Percentiles rank a stretch among this genome's conserved stretches.
phyloP scores from a whole-genome alignment of 768 basidiomycete species.

The Hortiboletus flavorubellus region DNA sequence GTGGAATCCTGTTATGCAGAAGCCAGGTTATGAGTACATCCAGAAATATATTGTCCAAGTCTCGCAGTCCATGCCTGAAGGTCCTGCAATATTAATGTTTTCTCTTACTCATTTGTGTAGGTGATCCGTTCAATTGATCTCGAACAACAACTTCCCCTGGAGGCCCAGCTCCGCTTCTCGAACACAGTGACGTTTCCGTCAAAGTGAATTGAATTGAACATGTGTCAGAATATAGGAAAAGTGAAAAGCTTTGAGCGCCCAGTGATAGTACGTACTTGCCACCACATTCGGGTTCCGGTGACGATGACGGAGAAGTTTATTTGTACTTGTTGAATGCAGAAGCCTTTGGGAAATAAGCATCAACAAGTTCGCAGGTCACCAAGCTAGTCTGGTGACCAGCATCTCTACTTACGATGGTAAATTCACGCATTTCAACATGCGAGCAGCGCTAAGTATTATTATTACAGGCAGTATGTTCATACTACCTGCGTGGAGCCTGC shows the following conservation, averaged over 20 bases:
- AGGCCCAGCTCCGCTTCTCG: not conserved
- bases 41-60: not conserved
- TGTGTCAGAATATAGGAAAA: not conserved
- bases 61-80: not conserved
- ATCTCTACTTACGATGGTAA: slow-evolving; percentile 17
- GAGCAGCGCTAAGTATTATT: not conserved
- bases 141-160: not conserved
- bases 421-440: not conserved
- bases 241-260: not conserved
- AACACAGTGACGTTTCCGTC: not conserved
- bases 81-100: not conserved
- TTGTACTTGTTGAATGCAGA: slow-evolving; percentile 18
- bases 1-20: not conserved
- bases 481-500: slow-evolving; percentile 60
- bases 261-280: too few relatives aligned
- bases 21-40: not conserved
- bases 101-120: not conserved
- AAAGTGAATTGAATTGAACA: not conserved
- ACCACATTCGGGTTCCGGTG: too few relatives aligned
- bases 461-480: slow-evolving; percentile 55
- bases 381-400: not conserved
- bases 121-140: not conserved
- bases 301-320: not conserved
- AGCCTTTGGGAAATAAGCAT: slow-evolving; percentile 10
- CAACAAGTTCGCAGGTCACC: not conserved